Evolutionary conservation across 768 basidiomycete species (phyloP).

Genomic region (Mrakia frigida): DNA sequence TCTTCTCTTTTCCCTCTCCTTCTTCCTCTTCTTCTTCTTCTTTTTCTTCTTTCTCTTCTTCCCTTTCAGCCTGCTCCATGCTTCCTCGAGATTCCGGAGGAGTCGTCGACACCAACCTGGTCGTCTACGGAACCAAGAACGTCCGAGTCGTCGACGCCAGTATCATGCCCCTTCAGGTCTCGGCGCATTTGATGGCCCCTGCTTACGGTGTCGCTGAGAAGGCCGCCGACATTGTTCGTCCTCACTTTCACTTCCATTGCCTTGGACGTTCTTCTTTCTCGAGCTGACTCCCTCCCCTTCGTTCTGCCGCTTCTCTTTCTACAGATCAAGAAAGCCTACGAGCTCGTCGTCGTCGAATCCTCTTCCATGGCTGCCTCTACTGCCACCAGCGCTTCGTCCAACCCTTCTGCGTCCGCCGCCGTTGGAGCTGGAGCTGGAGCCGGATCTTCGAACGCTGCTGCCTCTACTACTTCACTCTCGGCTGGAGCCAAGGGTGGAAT

Average conservation of each 20-base stretch:
- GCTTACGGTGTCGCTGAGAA: constrained; percentile 50
- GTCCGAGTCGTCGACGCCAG: constrained; percentile 57
- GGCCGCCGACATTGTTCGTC: constrained; percentile 49
- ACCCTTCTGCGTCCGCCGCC: neutral
- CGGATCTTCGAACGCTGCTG: neutral
- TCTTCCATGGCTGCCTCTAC: neutral
- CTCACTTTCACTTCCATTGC: neutral
- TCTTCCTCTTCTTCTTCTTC: too few species aligned
- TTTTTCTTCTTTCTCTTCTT: constrained; percentile 20
- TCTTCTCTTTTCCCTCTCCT: too few species aligned
- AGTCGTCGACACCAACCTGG: constrained; percentile 55
- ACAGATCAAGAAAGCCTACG: constrained; percentile 32
- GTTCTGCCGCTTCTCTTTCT: neutral
- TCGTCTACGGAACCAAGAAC: constrained; percentile 58
- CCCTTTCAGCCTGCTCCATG: constrained; percentile 52
- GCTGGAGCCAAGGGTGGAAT: constrained; percentile 27
- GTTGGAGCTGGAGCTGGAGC: neutral
- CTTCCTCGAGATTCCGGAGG: constrained; percentile 53
- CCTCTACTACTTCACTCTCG: constrained; percentile 7
- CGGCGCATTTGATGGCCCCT: constrained; percentile 32
- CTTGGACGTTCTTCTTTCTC: neutral
- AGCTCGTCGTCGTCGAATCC: constrained; percentile 4
- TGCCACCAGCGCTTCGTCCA: neutral
- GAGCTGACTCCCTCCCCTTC: neutral
- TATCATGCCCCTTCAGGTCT: constrained; percentile 49